Conservation (phyloP, 345 rosid genomes). For the Excoecaria cochinchinensis region DNA sequence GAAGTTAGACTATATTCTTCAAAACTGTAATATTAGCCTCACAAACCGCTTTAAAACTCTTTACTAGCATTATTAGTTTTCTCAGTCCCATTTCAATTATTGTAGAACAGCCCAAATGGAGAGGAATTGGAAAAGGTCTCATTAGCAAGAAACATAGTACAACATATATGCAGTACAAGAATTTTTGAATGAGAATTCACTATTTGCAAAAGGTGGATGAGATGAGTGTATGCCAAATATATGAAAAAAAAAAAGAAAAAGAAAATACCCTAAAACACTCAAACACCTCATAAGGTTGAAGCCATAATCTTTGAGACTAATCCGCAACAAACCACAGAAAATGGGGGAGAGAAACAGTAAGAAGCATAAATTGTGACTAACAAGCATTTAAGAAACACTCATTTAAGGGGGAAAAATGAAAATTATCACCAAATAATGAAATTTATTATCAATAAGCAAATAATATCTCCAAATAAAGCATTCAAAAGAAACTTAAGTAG, state of each 20-base stretch:
- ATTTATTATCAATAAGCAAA: background rate
- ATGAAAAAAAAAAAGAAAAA: background rate
- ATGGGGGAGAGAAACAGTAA: background rate
- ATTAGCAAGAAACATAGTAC: background rate
- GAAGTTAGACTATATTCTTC: background rate
- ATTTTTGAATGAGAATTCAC: background rate
- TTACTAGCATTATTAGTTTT: background rate
- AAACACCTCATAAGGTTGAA: background rate
- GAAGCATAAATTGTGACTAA: background rate
- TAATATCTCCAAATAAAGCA: background rate
- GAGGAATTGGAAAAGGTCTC: background rate
- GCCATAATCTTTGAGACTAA: no score
- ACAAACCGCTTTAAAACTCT: background rate
- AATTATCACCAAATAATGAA: background rate
- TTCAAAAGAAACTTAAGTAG: background rate
- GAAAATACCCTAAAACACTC: background rate
- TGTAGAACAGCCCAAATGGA: background rate
- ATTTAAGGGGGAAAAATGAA: background rate
- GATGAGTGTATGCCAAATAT: background rate
- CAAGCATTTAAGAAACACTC: no score
- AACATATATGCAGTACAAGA: background rate
- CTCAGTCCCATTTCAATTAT: conserved; percentile 1
- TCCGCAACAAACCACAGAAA: background rate
- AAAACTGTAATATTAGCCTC: background rate
- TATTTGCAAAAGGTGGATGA: background rate